phyloP scores from a whole-genome alignment of 192 early-diverging fungal genomes.

The Jimgerdemannia flammicorona region DNA sequence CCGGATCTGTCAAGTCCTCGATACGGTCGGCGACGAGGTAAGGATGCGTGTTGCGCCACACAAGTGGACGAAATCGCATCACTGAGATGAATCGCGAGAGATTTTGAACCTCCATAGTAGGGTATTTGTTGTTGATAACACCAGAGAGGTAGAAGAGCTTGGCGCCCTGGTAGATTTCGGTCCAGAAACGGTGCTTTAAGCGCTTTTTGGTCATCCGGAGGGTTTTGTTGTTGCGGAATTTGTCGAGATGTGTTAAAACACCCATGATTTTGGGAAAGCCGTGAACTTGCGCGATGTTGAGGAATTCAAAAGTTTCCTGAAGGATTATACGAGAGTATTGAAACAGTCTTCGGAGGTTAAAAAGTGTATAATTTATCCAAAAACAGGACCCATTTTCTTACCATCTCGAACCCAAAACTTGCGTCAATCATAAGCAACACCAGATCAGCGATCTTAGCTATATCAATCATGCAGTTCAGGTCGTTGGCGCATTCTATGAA shows the following conservation, averaged over 20 bases:
- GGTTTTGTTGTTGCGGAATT: constrained; percentile 91
- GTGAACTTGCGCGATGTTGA: constrained; percentile 95
- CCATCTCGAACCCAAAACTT: constrained; percentile 99
- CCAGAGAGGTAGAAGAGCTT: constrained; percentile 99
- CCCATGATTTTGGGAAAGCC: constrained; percentile 99
- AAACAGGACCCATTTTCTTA: constrained; percentile 9
- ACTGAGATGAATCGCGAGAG: constrained; percentile 97
- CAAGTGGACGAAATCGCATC: constrained; percentile 94
- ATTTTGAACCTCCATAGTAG: constrained; percentile 92
- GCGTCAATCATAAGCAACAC: constrained; percentile 95
- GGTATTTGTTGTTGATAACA: constrained; percentile 90
- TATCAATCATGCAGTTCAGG: constrained; percentile 95
- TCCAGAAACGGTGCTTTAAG: constrained; percentile 99
- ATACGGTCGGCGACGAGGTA: constrained; percentile 96
- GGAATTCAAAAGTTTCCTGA: constrained; percentile 97
- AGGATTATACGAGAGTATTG: background rate
- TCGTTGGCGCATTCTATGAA: constrained; percentile 98
- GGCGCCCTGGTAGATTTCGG: constrained; percentile 99
- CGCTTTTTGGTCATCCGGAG: constrained; percentile 87
- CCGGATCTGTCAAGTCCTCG: constrained; percentile 95
- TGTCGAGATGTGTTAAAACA: constrained; percentile 93
- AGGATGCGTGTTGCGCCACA: constrained; percentile 98
- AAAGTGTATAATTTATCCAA: background rate
- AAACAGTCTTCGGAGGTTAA: background rate
- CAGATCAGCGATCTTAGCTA: constrained; percentile 95